These are phyloP conservation scores for Ceratobasidium sp. DNA, from an alignment of 1,284 basidiomycete genomes.

Conservation along the genomic window DNA sequence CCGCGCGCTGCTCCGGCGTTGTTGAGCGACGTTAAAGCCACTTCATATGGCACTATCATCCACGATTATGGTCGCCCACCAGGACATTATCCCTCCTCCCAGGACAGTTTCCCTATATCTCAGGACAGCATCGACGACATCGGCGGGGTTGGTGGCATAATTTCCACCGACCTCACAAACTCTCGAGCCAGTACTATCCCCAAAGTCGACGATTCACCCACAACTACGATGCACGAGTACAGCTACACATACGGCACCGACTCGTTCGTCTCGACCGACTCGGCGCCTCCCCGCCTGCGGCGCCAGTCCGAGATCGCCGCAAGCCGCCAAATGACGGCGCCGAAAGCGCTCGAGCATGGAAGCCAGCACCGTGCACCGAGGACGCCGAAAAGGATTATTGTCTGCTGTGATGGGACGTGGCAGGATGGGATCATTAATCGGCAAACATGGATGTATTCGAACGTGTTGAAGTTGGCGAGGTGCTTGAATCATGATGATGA, in stretches of 20 bases:
- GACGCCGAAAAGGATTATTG: conserved; percentile 42
- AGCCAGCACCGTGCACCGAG: conserved; percentile 22
- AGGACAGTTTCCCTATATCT: conserved; percentile 11
- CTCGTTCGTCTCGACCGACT: conserved; percentile 41
- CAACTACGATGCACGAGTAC: conserved; percentile 2
- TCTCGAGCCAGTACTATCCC: conserved; percentile 8
- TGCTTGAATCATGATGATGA: conserved; percentile 69
- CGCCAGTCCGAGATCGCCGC: conserved; percentile 34
- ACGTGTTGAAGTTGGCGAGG: conserved; percentile 58
- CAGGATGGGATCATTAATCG: conserved; percentile 33
- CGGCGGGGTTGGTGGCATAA: conserved; percentile 26
- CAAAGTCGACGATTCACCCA: conserved; percentile 39
- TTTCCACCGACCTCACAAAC: background rate
- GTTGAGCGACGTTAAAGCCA: conserved; percentile 22
- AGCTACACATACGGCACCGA: conserved; percentile 22
- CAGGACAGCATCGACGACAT: conserved; percentile 34
- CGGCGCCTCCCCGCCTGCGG: conserved; percentile 30
- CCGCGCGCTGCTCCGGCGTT: conserved; percentile 25
- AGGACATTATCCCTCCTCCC: conserved; percentile 32
- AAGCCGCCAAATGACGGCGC: conserved; percentile 38
- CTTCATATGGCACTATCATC: background rate
- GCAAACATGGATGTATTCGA: conserved; percentile 44
- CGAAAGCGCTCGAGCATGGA: conserved; percentile 41
- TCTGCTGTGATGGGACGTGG: conserved; percentile 43
- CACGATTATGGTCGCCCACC: conserved; percentile 21